phyloP scores from a whole-genome alignment of 2,329 filamentous ascomycete species.

The Helminthosporium solani region DNA sequence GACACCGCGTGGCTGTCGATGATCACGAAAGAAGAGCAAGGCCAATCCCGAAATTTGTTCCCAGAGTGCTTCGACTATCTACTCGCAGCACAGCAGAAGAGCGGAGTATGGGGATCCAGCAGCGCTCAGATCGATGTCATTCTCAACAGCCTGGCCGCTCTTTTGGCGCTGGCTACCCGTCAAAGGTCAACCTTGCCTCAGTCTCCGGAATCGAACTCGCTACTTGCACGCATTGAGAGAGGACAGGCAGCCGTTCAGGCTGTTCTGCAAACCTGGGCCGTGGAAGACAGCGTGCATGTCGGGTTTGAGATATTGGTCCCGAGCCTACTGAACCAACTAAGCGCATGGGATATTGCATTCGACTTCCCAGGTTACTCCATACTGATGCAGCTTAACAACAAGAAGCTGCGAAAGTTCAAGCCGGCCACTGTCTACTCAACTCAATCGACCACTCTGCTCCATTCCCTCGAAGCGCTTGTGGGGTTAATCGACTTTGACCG shows the following conservation, averaged over 20 bases:
- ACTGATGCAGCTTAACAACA: slow-evolving; percentile 5
- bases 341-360: slow-evolving; percentile 27
- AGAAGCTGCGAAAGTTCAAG: slow-evolving; percentile 8
- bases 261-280: slow-evolving; percentile 33
- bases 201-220: background rate
- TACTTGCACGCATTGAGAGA: slow-evolving; percentile 10
- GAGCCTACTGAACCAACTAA: slow-evolving; percentile 31
- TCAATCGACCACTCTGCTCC: slow-evolving; percentile 32
- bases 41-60: slow-evolving; percentile 4
- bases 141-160: slow-evolving; percentile 36
- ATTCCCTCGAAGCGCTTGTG: slow-evolving; percentile 45
- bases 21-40: slow-evolving; percentile 2
- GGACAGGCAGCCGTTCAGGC: too few relatives aligned
- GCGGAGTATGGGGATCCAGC: slow-evolving; percentile 25
- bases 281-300: slow-evolving; percentile 28
- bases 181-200: slow-evolving; percentile 12
- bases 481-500: slow-evolving; percentile 40
- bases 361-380: slow-evolving; percentile 20
- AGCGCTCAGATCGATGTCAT: slow-evolving; percentile 36
- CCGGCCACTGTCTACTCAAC: slow-evolving; percentile 3
- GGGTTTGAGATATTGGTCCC: slow-evolving; percentile 42
- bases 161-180: slow-evolving; percentile 28
- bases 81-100: slow-evolving; percentile 4
- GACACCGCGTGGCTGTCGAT: slow-evolving; percentile 19
- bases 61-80: slow-evolving; percentile 11